A percentile compares a stretch with the other conserved stretches of the same genome.
These are phyloP conservation scores for Colletotrichum acutatum DNA, from an alignment of 2,329 filamentous ascomycete genomes.

Conservation along the genomic window DNA sequence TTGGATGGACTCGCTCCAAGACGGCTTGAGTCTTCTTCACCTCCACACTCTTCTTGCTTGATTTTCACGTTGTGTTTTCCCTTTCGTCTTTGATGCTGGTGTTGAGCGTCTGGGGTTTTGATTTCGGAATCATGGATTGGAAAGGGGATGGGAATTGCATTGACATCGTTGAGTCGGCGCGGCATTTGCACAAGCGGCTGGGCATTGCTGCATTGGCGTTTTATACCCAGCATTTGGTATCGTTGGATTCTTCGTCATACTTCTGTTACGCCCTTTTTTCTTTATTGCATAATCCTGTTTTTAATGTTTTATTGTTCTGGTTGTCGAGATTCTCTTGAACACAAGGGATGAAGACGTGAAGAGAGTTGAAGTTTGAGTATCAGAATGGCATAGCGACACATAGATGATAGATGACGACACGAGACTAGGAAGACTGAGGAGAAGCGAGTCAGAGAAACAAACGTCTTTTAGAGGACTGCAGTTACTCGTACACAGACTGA, in stretches of 20 bases:
- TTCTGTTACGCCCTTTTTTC: neutral
- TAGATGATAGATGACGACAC: conserved; percentile 30
- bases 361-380: conserved; percentile 5
- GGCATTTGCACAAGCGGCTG: conserved; percentile 34
- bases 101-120: neutral
- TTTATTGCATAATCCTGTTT: neutral
- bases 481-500: conserved; percentile 8
- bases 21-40: conserved; percentile 11
- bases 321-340: neutral
- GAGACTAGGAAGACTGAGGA: neutral
- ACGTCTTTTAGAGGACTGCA: conserved; percentile 7
- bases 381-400: conserved; percentile 29
- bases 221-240: conserved; percentile 35
- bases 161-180: neutral
- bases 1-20: conserved; percentile 23
- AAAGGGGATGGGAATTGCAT: neutral
- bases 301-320: conserved; percentile 15
- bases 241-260: neutral
- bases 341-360: conserved; percentile 5
- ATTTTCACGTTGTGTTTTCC: neutral
- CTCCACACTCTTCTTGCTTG: too few species aligned
- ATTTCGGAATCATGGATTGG: neutral
- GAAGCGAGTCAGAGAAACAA: neutral
- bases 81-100: conserved; percentile 5
- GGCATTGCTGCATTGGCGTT: conserved; percentile 31